Evolutionary conservation across 352 stramenopile species (phyloP).

Genomic region (Aphanomyces astaci): DNA sequence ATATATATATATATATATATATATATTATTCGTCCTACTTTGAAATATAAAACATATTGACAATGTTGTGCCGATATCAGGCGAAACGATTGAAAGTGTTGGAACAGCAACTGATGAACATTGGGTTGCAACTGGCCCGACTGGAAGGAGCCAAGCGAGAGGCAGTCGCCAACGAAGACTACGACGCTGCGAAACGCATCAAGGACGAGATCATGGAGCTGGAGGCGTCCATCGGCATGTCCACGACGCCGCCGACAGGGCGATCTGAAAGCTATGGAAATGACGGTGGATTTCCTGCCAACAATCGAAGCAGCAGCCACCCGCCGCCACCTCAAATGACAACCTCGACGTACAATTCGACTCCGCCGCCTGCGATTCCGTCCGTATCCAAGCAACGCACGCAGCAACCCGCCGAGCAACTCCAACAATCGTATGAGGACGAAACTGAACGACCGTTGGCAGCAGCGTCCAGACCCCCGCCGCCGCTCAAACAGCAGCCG

Average conservation of each 20-base stretch:
- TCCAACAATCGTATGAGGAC: background rate
- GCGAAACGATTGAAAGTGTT: constrained; percentile 73
- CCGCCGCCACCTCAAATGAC: background rate
- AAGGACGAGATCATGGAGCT: constrained; percentile 82
- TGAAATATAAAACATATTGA: no score
- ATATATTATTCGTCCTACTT: background rate
- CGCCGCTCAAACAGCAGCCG: background rate
- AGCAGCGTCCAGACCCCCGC: background rate
- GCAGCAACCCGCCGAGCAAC: background rate
- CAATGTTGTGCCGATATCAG: no score
- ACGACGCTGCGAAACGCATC: constrained; percentile 84
- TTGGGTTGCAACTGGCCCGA: constrained; percentile 78
- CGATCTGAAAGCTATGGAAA: background rate
- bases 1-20: no score
- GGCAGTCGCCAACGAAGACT: constrained; percentile 87
- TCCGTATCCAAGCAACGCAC: constrained; percentile 1
- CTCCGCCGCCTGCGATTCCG: background rate
- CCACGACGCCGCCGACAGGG: background rate
- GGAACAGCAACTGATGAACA: constrained; percentile 85
- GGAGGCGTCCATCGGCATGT: constrained; percentile 28
- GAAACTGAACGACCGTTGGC: background rate
- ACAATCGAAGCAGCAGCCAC: background rate
- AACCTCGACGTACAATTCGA: background rate
- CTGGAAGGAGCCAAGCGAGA: constrained; percentile 83
- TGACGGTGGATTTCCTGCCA: background rate